A percentile compares a stretch with the other conserved stretches of the same genome.
phyloP scores from a whole-genome alignment of 2,329 filamentous ascomycete species.

The Sclerotinia minor region DNA sequence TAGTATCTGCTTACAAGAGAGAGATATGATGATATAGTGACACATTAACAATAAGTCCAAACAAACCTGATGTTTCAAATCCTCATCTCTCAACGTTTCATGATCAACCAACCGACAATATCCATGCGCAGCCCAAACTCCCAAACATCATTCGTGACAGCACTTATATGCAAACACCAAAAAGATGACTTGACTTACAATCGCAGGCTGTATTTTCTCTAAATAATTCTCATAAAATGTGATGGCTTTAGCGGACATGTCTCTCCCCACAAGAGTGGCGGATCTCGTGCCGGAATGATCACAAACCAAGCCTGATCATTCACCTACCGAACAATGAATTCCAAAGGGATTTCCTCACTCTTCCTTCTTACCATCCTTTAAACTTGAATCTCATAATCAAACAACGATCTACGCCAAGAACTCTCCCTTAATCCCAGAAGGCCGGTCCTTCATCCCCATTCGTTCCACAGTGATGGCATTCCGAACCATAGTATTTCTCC shows the following conservation, averaged over 20 bases:
- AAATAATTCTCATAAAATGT: background rate
- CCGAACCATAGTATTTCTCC: background rate
- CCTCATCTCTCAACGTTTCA: background rate
- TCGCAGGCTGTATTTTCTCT: background rate
- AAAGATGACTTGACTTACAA: background rate
- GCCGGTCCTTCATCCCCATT: background rate
- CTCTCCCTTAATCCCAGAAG: background rate
- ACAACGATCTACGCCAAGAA: background rate
- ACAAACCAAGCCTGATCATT: background rate
- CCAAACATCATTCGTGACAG: slow-evolving; percentile 14
- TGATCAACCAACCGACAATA: background rate
- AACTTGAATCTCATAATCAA: background rate
- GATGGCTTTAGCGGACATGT: background rate
- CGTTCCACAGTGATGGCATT: background rate
- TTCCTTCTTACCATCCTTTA: background rate
- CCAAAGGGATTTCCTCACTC: background rate
- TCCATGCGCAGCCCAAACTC: background rate
- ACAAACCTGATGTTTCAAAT: background rate
- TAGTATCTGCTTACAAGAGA: no score
- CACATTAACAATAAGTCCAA: no score
- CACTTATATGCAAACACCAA: background rate
- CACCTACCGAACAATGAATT: background rate
- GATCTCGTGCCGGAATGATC: background rate
- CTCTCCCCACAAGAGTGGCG: background rate
- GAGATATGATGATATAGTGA: no score